Evolutionary conservation across 306 rosid species (phyloP).

Genomic region (Prunus kanzakura): DNA sequence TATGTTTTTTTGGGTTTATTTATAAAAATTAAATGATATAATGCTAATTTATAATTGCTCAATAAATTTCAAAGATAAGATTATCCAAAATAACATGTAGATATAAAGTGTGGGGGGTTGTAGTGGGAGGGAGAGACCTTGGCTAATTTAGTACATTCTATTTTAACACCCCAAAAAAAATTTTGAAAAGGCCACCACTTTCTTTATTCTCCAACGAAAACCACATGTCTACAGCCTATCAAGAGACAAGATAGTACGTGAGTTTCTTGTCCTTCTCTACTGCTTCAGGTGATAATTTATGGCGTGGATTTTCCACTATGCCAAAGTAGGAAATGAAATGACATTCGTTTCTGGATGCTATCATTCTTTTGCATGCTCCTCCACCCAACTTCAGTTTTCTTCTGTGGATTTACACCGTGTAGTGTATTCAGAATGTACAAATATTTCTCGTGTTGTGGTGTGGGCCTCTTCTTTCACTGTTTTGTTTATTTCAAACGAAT

Average conservation of each 20-base stretch:
- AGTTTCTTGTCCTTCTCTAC: not conserved
- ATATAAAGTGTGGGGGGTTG: too few relatives aligned
- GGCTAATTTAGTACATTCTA: too few relatives aligned
- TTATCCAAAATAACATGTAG: too few relatives aligned
- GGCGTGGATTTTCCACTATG: slow-evolving; percentile 42
- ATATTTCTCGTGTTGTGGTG: not conserved
- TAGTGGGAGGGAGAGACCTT: too few relatives aligned
- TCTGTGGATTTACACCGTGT: slow-evolving; percentile 22
- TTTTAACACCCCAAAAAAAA: too few relatives aligned
- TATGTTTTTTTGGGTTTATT: too few relatives aligned
- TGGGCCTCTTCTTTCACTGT: slow-evolving; percentile 25
- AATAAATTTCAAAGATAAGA: too few relatives aligned
- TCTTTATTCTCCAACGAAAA: not conserved
- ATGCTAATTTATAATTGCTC: too few relatives aligned
- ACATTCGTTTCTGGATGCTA: slow-evolving; percentile 10
- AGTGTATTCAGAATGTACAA: not conserved
- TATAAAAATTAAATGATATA: too few relatives aligned
- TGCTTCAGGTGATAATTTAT: not conserved
- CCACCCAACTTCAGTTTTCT: slow-evolving; percentile 29
- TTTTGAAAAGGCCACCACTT: not conserved
- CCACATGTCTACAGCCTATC: too few relatives aligned
- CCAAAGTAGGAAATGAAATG: slow-evolving; percentile 39
- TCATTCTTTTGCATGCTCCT: slow-evolving; percentile 21
- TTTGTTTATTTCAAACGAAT: slow-evolving; percentile 13
- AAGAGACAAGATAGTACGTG: not conserved